Evolutionary conservation across 2,329 filamentous ascomycete species (phyloP).

Genomic region (Davidsoniella virescens): DNA sequence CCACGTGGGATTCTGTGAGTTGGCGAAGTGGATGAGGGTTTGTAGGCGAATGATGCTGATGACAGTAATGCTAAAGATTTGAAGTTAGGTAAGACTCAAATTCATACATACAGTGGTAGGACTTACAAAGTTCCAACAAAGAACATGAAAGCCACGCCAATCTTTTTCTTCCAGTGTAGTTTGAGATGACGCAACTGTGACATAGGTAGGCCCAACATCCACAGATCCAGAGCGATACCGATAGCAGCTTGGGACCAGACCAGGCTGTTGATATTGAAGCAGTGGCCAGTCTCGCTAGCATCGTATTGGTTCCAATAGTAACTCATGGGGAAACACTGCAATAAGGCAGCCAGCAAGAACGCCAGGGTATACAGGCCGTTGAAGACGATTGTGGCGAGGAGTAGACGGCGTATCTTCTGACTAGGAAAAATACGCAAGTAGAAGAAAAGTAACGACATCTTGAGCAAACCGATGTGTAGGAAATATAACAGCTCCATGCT

Average conservation of each 20-base stretch:
- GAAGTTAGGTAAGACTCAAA: too few species aligned
- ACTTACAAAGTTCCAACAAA: constrained; percentile 27
- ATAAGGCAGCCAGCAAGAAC: constrained; percentile 28
- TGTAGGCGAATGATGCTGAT: constrained; percentile 16
- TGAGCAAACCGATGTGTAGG: constrained; percentile 27
- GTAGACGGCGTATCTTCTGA: constrained; percentile 21
- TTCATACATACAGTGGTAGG: too few species aligned
- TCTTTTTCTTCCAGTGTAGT: constrained; percentile 31
- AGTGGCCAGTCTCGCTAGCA: constrained; percentile 28
- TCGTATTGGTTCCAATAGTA: constrained; percentile 40
- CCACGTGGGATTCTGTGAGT: constrained; percentile 17
- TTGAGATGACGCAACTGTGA: constrained; percentile 27
- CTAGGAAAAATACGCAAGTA: constrained; percentile 38
- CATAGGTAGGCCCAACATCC: constrained; percentile 35
- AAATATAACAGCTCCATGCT: constrained; percentile 31
- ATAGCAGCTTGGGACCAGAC: constrained; percentile 36
- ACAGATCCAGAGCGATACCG: constrained; percentile 35
- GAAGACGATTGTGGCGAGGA: constrained; percentile 28
- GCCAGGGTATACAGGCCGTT: constrained; percentile 24
- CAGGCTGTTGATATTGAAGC: constrained; percentile 32
- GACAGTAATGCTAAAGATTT: constrained; percentile 13
- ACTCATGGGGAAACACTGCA: constrained; percentile 34
- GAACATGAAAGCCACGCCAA: constrained; percentile 35
- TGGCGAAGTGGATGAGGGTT: constrained; percentile 16
- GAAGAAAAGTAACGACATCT: constrained; percentile 36